These are phyloP conservation scores for Wickerhamomyces sp. DNA, from an alignment of 1,139 yeast genomes.

Conservation along the genomic window DNA sequence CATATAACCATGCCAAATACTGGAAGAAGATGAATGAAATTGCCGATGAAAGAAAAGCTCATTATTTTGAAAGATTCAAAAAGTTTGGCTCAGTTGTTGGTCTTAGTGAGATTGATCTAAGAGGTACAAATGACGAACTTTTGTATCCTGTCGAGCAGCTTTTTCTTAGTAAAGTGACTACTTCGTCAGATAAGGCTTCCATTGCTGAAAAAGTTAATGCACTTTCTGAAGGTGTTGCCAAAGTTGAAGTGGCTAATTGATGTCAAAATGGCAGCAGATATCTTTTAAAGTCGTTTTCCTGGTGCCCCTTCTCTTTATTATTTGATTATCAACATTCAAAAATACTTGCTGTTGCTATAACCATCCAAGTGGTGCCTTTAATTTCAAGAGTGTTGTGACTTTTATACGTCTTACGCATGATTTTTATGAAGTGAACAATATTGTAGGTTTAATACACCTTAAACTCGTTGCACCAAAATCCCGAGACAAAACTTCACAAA, in stretches of 20 bases:
- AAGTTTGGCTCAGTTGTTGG: slow-evolving; percentile 71
- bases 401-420: no score
- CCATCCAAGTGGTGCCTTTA: no score
- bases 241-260: slow-evolving; percentile 1
- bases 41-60: slow-evolving; percentile 48
- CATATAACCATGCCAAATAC: slow-evolving; percentile 70
- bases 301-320: no score
- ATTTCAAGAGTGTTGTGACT: no score
- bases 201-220: slow-evolving; percentile 1
- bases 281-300: no score
- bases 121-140: slow-evolving; percentile 38
- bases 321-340: no score
- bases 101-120: slow-evolving; percentile 73
- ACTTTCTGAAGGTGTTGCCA: background rate
- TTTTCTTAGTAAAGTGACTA: background rate
- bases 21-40: slow-evolving; percentile 70
- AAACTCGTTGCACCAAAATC: no score
- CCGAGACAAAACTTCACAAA: no score
- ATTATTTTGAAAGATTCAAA: slow-evolving; percentile 58
- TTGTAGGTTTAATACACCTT: no score
- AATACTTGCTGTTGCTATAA: no score
- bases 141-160: slow-evolving; percentile 1
- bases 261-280: no score
- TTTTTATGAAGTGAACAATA: no score
- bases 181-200: background rate